Percentiles rank a stretch among this genome's conserved stretches.
phyloP scores from a whole-genome alignment of 2,329 filamentous ascomycete genomes.

The Pseudopyrenochaeta lycopersici region DNA sequence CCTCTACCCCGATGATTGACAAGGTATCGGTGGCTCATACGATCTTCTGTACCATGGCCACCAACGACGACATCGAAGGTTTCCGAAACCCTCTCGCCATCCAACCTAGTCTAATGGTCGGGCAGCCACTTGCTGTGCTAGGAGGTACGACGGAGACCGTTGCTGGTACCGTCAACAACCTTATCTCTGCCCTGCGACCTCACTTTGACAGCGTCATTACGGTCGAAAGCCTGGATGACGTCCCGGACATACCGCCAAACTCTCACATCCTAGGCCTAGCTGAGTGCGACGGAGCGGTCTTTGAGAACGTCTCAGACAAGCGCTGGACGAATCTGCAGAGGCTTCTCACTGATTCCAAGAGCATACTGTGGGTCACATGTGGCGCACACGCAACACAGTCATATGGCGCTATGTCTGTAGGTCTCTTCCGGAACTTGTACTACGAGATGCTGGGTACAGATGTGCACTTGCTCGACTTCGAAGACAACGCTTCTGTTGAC shows the following conservation, averaged over 20 bases:
- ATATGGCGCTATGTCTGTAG: constrained; percentile 17
- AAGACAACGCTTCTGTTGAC: too few relatives aligned
- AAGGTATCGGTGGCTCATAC: too few relatives aligned
- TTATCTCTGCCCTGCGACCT: too few relatives aligned
- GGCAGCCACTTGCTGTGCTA: too few relatives aligned
- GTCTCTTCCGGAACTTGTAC: constrained; percentile 6
- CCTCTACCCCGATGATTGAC: not conserved
- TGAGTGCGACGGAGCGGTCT: constrained; percentile 10
- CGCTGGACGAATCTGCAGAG: constrained; percentile 3
- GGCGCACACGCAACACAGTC: constrained; percentile 8
- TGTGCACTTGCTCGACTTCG: not conserved
- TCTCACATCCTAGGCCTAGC: constrained; percentile 4
- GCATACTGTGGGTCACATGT: constrained; percentile 20
- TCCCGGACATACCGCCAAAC: not conserved
- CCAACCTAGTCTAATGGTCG: too few relatives aligned
- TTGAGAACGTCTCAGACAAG: not conserved
- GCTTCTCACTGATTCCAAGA: constrained; percentile 1
- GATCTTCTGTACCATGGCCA: too few relatives aligned
- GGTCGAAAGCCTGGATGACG: not conserved
- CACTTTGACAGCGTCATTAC: not conserved
- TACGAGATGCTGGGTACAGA: constrained; percentile 10
- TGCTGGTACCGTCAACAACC: too few relatives aligned
- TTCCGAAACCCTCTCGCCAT: constrained; percentile 3
- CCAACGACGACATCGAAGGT: constrained; percentile 6
- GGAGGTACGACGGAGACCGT: too few relatives aligned